Evolutionary conservation across 805 yeast species (phyloP).

Genomic region (Kuraishia borneana): DNA sequence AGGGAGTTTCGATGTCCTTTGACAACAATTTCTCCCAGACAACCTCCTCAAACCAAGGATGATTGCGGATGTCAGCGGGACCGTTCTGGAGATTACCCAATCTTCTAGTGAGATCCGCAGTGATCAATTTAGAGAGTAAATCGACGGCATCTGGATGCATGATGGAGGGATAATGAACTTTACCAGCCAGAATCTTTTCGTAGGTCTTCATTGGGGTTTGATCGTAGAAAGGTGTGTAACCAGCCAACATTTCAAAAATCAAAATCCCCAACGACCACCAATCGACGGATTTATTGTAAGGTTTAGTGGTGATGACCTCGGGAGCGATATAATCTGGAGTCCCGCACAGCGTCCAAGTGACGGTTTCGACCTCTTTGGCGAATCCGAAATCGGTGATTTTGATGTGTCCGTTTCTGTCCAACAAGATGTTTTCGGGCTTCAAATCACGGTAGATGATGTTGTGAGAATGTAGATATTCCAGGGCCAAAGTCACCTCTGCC

Average conservation of each 20-base stretch:
- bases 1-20: conserved; percentile 51
- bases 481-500: conserved; percentile 47
- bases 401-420: conserved; percentile 50
- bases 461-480: conserved; percentile 47
- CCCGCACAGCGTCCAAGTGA: conserved; percentile 52
- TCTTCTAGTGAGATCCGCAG: conserved; percentile 42
- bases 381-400: conserved; percentile 53
- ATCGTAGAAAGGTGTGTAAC: conserved; percentile 53
- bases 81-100: conserved; percentile 50
- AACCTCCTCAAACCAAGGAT: conserved; percentile 50
- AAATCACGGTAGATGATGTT: conserved; percentile 51
- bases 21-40: conserved; percentile 47
- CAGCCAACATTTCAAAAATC: conserved; percentile 51
- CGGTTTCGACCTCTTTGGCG: conserved; percentile 50
- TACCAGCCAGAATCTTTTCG: conserved; percentile 45
- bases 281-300: conserved; percentile 52
- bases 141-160: conserved; percentile 44
- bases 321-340: conserved; percentile 60
- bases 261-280: conserved; percentile 59
- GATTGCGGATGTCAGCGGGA: conserved; percentile 42
- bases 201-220: conserved; percentile 55
- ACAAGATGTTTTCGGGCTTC: conserved; percentile 48
- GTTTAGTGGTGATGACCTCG: conserved; percentile 53
- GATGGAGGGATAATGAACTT: conserved; percentile 39
- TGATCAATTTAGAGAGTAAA: conserved; percentile 37